A percentile compares a stretch with the other conserved stretches of the same genome.
Evolutionary conservation across 2,329 filamentous ascomycete species (phyloP).

Genomic region (Arachnomyces sp.): DNA sequence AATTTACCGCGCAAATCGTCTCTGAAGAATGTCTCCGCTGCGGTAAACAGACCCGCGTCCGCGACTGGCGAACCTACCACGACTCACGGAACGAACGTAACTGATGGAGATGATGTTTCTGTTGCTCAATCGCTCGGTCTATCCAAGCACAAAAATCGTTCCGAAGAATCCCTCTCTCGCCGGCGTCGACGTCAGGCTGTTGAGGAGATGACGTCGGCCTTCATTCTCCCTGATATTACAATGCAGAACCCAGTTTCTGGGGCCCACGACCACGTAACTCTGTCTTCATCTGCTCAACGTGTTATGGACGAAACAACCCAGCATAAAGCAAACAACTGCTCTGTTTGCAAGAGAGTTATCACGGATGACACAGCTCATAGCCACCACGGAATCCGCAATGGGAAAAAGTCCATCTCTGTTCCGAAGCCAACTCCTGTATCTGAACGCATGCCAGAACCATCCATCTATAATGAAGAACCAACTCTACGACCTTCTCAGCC

Average conservation of each 20-base stretch:
- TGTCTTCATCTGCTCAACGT: constrained; percentile 34
- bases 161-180: constrained; percentile 38
- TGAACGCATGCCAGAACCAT: constrained; percentile 37
- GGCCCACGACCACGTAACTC: constrained; percentile 15
- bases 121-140: constrained; percentile 6
- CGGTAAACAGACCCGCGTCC: constrained; percentile 25
- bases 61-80: constrained; percentile 28
- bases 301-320: constrained; percentile 37
- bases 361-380: constrained; percentile 28
- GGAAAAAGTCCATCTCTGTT: constrained; percentile 33
- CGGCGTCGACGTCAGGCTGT: constrained; percentile 43
- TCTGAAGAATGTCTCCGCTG: constrained; percentile 42
- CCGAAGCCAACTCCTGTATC: constrained; percentile 46
- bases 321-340: constrained; percentile 50
- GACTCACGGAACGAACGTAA: constrained; percentile 20
- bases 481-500: constrained; percentile 57
- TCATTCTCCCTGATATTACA: constrained; percentile 58
- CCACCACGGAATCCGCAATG: constrained; percentile 14
- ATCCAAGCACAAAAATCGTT: constrained; percentile 13
- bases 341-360: constrained; percentile 44
- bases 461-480: constrained; percentile 46
- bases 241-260: constrained; percentile 21
- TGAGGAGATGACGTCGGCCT: constrained; percentile 56
- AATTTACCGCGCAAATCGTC: constrained; percentile 47
- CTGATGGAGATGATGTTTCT: constrained; percentile 22